These are phyloP conservation scores for Eruca vesicaria DNA, from an alignment of 441 rosid genomes.

Conservation along the genomic window DNA sequence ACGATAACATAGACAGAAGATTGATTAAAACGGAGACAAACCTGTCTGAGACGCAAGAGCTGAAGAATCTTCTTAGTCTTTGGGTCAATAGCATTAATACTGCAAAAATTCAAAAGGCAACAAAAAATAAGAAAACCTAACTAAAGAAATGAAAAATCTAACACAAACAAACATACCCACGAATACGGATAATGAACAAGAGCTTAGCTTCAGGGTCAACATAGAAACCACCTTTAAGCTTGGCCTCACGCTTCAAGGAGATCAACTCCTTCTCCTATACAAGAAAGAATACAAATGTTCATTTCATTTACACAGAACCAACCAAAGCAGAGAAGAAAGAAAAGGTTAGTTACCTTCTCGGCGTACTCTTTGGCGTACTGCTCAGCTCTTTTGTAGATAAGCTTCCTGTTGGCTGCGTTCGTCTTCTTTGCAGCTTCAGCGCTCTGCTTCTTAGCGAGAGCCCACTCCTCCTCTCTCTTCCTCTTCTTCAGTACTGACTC, in stretches of 20 bases:
- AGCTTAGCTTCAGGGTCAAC: conserved; percentile 88
- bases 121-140: not conserved
- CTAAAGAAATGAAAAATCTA: not conserved
- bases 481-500: conserved; percentile 80
- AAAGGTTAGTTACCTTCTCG: conserved; percentile 37
- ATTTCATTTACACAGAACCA: not conserved
- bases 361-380: conserved; percentile 58
- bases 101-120: conserved; percentile 22
- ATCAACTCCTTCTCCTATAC: conserved; percentile 58
- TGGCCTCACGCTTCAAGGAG: conserved; percentile 73
- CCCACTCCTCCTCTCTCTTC: conserved; percentile 79
- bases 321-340: not conserved
- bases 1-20: not conserved
- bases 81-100: conserved; percentile 85
- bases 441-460: conserved; percentile 47
- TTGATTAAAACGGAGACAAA: conserved; percentile 14
- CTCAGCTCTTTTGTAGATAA: conserved; percentile 62
- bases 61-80: conserved; percentile 78
- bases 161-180: conserved; percentile 52
- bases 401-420: conserved; percentile 52
- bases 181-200: conserved; percentile 70
- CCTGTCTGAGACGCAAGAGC: conserved; percentile 87
- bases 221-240: conserved; percentile 79
- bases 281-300: not conserved
- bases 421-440: conserved; percentile 49